Conservation (phyloP, 257 asterid genomes). For the Nicotiana otophora region DNA sequence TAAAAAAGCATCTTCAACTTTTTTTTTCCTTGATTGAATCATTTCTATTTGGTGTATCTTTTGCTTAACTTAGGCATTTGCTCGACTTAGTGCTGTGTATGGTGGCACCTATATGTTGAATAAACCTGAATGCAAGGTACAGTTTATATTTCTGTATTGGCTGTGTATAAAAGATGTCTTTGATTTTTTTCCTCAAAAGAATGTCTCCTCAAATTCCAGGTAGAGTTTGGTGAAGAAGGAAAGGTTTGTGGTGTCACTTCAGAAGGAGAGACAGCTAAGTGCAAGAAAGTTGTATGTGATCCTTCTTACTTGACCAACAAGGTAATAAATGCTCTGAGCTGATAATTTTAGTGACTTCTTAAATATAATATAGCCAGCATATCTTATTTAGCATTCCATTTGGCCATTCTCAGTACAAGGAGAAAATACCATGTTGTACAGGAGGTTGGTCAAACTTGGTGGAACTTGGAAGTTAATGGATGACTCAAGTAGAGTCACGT, state of each 20-base stretch:
- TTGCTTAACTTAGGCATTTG: slow-evolving; percentile 58
- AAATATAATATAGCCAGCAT: neutral
- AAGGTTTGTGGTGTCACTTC: slow-evolving; percentile 83
- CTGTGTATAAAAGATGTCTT: neutral
- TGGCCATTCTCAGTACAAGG: neutral
- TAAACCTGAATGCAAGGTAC: slow-evolving; percentile 90
- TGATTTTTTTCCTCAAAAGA: neutral
- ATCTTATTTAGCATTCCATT: neutral
- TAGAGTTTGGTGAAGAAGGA: slow-evolving; percentile 80
- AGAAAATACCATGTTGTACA: neutral
- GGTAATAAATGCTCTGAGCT: slow-evolving; percentile 33
- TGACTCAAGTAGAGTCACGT: neutral
- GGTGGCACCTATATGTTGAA: slow-evolving; percentile 96
- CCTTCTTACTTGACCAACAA: slow-evolving; percentile 80
- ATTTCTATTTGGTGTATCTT: neutral
- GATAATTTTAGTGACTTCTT: neutral
- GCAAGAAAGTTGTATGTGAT: slow-evolving; percentile 89
- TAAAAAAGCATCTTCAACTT: neutral
- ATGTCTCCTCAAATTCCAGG: slow-evolving; percentile 36
- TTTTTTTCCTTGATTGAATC: neutral
- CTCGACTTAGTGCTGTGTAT: slow-evolving; percentile 93
- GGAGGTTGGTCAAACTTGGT: neutral
- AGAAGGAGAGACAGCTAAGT: slow-evolving; percentile 90
- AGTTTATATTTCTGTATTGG: neutral
- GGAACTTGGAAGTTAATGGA: neutral